Evolutionary conservation across 805 yeast species (phyloP), one percentile per base, ranked within the genome.

Genomic region (Saccharomycopsis microspora): DNA sequence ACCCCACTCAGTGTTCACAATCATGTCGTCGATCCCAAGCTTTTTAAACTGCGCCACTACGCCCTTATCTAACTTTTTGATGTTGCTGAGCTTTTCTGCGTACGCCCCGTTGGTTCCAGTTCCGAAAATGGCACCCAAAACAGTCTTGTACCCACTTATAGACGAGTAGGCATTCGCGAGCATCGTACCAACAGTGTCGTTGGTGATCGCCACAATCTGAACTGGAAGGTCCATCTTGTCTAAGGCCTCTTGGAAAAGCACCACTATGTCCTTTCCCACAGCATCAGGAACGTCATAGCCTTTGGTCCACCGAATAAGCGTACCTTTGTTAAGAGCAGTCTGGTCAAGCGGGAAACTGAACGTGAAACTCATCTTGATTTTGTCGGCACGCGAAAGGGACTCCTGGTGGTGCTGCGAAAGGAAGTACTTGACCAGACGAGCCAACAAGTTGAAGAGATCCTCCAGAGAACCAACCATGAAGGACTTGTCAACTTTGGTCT

Each of bases 51-150:
- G 61, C 30, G 59, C 64, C 42, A 64, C 64, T 9, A 64, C 48
- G 34, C 68, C 64, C 3, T 74, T 70, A n/a, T 78, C 76, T 53
- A 89, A 70, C 65, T 93, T 90, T 47, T 75, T 75, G 56, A 93
- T 85, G 47, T 80, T 75, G 39, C 76, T 80, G 45, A 88, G 63
- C 48, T 76, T 72, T 65, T 90, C 98, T 61, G 77, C 72, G 65
- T 93, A 90, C 10, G 96, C 96, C 53, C 97, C 97, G 64, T 90
- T 90, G 32, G 97, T 90, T 61, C 98, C 98, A 2, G 98, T 93
- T 55, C 98, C 98, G 59, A 89, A 86, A 54, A 90, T 90, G 53
- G 89, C 80, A 43, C 98, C 97, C 55, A 89, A 71, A 5, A 84
- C 74, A 6, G 97, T 85, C 49, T 78, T 80, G 43, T 93, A 78